Evolutionary conservation across 306 rosid genomes (phyloP).

Genomic region (Oxytropis ochrocephala): DNA sequence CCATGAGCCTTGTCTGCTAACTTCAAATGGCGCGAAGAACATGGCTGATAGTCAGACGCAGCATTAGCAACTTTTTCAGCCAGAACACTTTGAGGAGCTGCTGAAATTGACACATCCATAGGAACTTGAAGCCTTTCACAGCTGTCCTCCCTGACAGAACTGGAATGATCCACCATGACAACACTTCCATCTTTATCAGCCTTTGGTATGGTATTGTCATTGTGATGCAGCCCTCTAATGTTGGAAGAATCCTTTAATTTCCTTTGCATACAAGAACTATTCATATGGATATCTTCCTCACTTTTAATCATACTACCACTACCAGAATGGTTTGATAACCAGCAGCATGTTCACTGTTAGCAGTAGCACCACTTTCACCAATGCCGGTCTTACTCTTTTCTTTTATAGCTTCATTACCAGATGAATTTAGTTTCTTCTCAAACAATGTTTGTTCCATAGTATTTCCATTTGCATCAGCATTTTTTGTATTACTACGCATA

Average conservation of each 20-base stretch:
- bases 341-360: constrained; percentile 31
- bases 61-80: constrained; percentile 33
- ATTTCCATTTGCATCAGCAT: constrained; percentile 45
- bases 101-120: constrained; percentile 29
- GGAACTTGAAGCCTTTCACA: constrained; percentile 29
- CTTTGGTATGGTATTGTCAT: constrained; percentile 34
- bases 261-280: constrained; percentile 36
- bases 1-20: constrained; percentile 67
- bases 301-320: constrained; percentile 29
- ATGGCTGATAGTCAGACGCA: constrained; percentile 38
- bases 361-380: constrained; percentile 33
- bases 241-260: constrained; percentile 35
- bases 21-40: constrained; percentile 35
- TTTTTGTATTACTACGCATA: constrained; percentile 40
- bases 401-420: constrained; percentile 37
- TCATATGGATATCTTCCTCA: constrained; percentile 32
- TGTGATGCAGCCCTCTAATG: constrained; percentile 37
- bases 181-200: constrained; percentile 38
- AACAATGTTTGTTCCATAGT: constrained; percentile 38
- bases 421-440: constrained; percentile 32
- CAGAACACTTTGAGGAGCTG: constrained; percentile 31
- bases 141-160: constrained; percentile 31
- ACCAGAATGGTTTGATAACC: constrained; percentile 38
- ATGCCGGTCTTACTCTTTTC: constrained; percentile 30
- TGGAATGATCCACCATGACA: constrained; percentile 37